Base-by-base conservation (phyloP, 768 basidiomycete genomes). In the Phaffia australis region DNA sequence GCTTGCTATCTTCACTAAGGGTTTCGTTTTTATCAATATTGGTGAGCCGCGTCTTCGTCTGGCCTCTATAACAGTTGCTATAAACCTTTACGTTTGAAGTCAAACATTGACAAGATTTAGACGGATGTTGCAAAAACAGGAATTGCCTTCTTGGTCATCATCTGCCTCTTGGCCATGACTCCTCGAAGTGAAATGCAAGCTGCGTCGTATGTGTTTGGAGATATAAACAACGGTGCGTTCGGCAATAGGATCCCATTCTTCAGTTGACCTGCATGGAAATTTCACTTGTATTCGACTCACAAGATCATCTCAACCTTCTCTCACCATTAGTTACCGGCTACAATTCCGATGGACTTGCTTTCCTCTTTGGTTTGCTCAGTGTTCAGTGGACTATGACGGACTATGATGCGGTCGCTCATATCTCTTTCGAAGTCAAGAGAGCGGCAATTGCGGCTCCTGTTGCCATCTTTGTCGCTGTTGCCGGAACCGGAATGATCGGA, bases 21-120 rank as follows among this genome's bases (percentile, higher is more conserved):
- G 70, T 47, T 90, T 89, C 72, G 88, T 93, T 4, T 92, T 93
- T 74, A 79, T 93, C 72, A 93, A 94, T 75, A 79, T 93, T 60
- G 35, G 35, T 42, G 11, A 4, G 35, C 11, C 11, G 4, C 35
- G 4, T 11, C 35, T 42, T 42, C 35, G 11, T 42, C 35, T 42
- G 89, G 89, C 50, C 65, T 71, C n/a, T 58, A 60, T 69, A 7
- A n/a, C n/a, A n/a, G 5, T 16, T 51, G 50, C 16, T 16, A 16
- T 16, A 23, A 23, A 16, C 50, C 50, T 51, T 16, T 23, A 23
- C 50, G 16, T 23, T 51, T 51, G 50, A 16, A 16, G 16, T 51
- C 50, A 51, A 23, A 16, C 18, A 16, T 11, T 42, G 35, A 42
- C 35, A 42, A 42, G 11, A 42, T 42, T 42, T 4, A 42, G 11